Evolutionary conservation across 73 alveolate genomes (phyloP).

Genomic region (Symbiodinium pilosum): DNA sequence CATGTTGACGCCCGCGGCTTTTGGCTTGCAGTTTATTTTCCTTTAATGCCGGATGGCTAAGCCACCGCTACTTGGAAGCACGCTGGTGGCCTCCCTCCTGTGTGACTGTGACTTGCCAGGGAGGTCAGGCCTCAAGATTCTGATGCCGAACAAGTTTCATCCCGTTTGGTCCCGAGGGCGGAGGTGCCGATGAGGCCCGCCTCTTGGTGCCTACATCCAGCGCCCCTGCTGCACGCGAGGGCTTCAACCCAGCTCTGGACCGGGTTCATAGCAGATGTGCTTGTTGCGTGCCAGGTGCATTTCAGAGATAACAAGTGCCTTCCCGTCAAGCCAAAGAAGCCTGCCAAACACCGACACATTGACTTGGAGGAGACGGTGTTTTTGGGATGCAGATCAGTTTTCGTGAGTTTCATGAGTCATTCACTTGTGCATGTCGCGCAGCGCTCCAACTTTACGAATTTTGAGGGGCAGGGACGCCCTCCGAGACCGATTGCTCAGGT

Average conservation of each 20-base stretch:
- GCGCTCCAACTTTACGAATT: too few relatives aligned
- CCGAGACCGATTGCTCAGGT: neutral
- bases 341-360: neutral
- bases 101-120: too few relatives aligned
- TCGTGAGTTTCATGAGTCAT: too few relatives aligned
- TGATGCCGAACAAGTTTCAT: too few relatives aligned
- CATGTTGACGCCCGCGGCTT: too few relatives aligned
- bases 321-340: neutral
- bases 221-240: neutral
- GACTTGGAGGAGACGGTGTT: neutral
- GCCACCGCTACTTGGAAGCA: neutral
- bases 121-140: too few relatives aligned
- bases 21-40: neutral
- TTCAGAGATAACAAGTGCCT: slow-evolving; percentile 3
- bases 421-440: too few relatives aligned
- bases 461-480: neutral
- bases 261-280: too few relatives aligned
- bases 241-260: neutral
- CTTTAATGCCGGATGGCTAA: neutral
- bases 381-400: neutral
- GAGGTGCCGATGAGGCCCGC: neutral
- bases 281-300: neutral
- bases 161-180: neutral
- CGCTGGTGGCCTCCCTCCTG: too few relatives aligned
- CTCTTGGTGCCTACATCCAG: neutral